Evolutionary conservation across 768 basidiomycete genomes (phyloP).

Genomic region (Hygrocybe punicea): DNA sequence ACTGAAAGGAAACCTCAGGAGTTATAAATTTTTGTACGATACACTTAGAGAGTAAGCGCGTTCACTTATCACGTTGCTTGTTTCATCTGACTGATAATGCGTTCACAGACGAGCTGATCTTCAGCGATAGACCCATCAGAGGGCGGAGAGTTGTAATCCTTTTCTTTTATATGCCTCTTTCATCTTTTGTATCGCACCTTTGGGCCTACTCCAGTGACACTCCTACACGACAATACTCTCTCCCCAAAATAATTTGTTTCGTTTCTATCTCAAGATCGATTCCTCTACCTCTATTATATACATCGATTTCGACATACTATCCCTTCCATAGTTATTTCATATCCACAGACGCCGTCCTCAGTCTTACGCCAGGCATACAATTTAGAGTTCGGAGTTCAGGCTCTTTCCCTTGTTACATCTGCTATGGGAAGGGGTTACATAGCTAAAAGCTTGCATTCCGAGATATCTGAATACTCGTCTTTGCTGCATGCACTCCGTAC

Average conservation of each 20-base stretch:
- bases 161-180: neutral
- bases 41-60: conserved; percentile 74
- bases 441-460: conserved; percentile 55
- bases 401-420: too few relatives aligned
- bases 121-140: conserved; percentile 27
- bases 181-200: too few relatives aligned
- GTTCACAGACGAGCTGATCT: conserved; percentile 45
- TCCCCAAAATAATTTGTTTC: too few relatives aligned
- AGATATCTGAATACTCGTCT: conserved; percentile 64
- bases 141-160: neutral
- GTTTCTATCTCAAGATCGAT: too few relatives aligned
- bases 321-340: too few relatives aligned
- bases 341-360: too few relatives aligned
- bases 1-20: conserved; percentile 87
- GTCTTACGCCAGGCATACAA: too few relatives aligned
- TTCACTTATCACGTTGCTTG: conserved; percentile 7
- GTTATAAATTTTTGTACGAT: conserved; percentile 91
- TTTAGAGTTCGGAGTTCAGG: too few relatives aligned
- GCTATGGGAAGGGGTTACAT: conserved; percentile 39
- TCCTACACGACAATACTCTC: too few relatives aligned
- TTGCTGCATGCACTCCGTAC: conserved; percentile 64
- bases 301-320: too few relatives aligned
- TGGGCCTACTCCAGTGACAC: too few relatives aligned
- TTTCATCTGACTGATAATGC: conserved; percentile 1
- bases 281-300: too few relatives aligned